Conservation (phyloP, 2,329 filamentous ascomycete species). For the Truncatella angustata region DNA sequence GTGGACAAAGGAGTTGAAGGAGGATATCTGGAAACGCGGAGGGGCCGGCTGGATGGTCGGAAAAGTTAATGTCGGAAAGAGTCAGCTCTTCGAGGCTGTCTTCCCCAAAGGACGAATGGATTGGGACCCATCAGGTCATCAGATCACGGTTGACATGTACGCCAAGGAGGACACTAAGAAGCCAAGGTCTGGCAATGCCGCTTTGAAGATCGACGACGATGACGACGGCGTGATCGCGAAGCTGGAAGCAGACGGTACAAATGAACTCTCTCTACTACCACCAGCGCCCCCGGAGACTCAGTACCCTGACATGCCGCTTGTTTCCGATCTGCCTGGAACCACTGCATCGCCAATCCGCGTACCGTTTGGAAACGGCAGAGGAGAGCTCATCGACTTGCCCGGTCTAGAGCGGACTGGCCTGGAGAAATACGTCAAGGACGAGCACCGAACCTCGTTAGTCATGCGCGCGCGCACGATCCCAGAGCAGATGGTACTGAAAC, state of each 20-base stretch:
- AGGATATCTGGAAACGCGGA: conserved; percentile 79
- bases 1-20: conserved; percentile 87
- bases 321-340: conserved; percentile 85
- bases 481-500: conserved; percentile 69
- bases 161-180: conserved; percentile 11
- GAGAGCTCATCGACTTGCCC: conserved; percentile 90
- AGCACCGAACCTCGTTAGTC: conserved; percentile 65
- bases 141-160: conserved; percentile 33
- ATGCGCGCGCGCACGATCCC: conserved; percentile 78
- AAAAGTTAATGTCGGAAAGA: conserved; percentile 98
- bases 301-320: conserved; percentile 81
- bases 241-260: conserved; percentile 22
- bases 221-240: conserved; percentile 27
- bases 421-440: conserved; percentile 66
- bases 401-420: conserved; percentile 76
- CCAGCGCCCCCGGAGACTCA: conserved; percentile 70
- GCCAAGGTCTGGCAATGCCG: conserved; percentile 7
- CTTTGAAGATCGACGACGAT: background rate
- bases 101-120: conserved; percentile 73
- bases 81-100: conserved; percentile 80
- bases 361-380: conserved; percentile 80
- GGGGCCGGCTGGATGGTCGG: conserved; percentile 94
- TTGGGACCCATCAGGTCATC: conserved; percentile 32
- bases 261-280: conserved; percentile 65
- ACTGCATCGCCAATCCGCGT: conserved; percentile 94